Conservation (phyloP, 2,329 filamentous ascomycete species). For the Zalaria sp. region DNA sequence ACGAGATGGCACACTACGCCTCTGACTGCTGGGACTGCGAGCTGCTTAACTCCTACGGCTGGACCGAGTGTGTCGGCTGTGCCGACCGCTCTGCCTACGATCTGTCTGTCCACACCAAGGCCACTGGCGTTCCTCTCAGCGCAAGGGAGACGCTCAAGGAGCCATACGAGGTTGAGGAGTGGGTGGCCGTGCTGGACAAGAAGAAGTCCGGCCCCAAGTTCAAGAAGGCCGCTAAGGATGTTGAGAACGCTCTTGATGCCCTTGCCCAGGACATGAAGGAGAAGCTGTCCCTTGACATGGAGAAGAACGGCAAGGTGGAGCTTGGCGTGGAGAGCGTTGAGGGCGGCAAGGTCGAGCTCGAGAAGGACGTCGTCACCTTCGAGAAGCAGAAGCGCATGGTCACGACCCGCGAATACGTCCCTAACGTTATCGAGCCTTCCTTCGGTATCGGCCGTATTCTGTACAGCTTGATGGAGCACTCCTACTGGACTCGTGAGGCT, state of each 20-base stretch:
- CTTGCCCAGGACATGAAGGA: conserved; percentile 71
- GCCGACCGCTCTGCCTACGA: conserved; percentile 94
- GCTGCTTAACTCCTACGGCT: conserved; percentile 79
- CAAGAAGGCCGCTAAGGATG: conserved; percentile 82
- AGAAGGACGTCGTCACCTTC: conserved; percentile 67
- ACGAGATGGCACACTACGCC: conserved; percentile 87
- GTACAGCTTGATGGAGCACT: conserved; percentile 86
- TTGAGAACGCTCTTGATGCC: conserved; percentile 65
- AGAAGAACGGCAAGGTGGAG: conserved; percentile 58
- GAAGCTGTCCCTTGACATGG: conserved; percentile 60
- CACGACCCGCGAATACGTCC: conserved; percentile 79
- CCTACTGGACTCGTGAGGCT: conserved; percentile 78
- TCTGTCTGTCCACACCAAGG: conserved; percentile 80
- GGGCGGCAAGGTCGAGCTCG: conserved; percentile 64
- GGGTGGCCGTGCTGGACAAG: conserved; percentile 75
- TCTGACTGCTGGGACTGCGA: conserved; percentile 98
- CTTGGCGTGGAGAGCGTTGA: conserved; percentile 56
- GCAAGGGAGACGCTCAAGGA: conserved; percentile 71
- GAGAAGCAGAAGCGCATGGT: conserved; percentile 72
- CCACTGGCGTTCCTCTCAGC: conserved; percentile 73
- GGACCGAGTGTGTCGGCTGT: conserved; percentile 97
- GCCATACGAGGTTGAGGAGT: conserved; percentile 72
- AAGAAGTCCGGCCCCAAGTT: conserved; percentile 93
- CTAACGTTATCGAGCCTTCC: conserved; percentile 79
- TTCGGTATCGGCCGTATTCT: conserved; percentile 94